These are phyloP conservation scores for Nigrograna mackinnonii DNA, from an alignment of 2,329 filamentous ascomycete species.

Conservation along the genomic window DNA sequence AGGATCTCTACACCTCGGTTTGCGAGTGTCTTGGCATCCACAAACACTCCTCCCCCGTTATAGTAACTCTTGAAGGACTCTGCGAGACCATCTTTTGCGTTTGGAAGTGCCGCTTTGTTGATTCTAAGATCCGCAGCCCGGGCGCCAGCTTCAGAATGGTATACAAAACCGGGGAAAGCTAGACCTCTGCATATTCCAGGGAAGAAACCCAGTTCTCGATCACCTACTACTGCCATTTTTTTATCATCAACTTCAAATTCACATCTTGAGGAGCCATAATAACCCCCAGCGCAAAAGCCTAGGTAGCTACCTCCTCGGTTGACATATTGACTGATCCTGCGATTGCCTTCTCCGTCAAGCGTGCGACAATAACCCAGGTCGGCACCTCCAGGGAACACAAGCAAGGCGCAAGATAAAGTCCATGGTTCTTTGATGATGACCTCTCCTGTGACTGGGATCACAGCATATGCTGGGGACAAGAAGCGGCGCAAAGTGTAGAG, in stretches of 20 bases:
- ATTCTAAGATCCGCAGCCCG: constrained; percentile 71
- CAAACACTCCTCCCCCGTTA: constrained; percentile 93
- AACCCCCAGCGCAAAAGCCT: constrained; percentile 92
- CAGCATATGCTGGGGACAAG: constrained; percentile 88
- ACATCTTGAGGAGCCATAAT: constrained; percentile 80
- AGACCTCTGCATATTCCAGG: constrained; percentile 83
- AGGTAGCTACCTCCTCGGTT: constrained; percentile 83
- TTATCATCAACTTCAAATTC: constrained; percentile 90
- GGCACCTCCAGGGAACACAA: constrained; percentile 93
- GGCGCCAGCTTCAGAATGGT: constrained; percentile 84
- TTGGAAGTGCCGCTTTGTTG: constrained; percentile 60
- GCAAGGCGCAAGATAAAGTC: constrained; percentile 80
- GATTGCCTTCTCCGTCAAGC: constrained; percentile 86
- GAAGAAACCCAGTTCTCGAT: constrained; percentile 85
- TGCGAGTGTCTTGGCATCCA: constrained; percentile 68
- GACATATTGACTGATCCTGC: constrained; percentile 81
- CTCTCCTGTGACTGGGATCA: constrained; percentile 79
- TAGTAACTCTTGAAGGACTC: constrained; percentile 78
- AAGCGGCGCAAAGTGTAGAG: constrained; percentile 84
- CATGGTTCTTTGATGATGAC: constrained; percentile 90
- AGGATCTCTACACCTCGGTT: constrained; percentile 75
- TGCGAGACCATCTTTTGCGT: constrained; percentile 53
- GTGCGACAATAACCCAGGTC: constrained; percentile 88
- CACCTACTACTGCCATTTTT: constrained; percentile 81
- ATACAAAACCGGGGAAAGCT: constrained; percentile 88